Evolutionary conservation across 345 rosid species (phyloP).

Genomic region (Heritiera littoralis): DNA sequence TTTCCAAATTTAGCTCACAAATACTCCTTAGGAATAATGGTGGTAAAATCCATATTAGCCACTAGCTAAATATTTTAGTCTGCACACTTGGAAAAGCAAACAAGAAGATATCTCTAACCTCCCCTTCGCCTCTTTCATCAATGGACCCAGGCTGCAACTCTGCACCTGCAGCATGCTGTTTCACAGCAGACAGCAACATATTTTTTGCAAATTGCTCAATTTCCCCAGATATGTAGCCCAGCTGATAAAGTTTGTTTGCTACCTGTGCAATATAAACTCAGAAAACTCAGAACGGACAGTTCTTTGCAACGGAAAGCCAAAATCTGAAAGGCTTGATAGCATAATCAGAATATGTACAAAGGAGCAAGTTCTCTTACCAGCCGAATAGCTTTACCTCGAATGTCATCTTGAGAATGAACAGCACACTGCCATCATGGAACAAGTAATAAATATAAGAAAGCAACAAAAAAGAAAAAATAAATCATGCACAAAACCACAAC

Average conservation of each 20-base stretch:
- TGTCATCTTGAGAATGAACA: constrained; percentile 87
- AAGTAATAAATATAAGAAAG: constrained; percentile 29
- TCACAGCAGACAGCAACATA: constrained; percentile 70
- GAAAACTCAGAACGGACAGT: neutral
- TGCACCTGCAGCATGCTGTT: constrained; percentile 43
- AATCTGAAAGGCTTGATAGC: neutral
- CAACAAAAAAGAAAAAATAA: neutral
- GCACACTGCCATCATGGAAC: constrained; percentile 69
- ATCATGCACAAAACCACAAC: neutral
- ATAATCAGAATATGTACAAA: constrained; percentile 20
- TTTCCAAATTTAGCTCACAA: constrained; percentile 6
- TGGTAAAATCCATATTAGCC: neutral
- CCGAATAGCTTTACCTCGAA: constrained; percentile 89
- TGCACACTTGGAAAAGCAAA: neutral
- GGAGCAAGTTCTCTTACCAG: constrained; percentile 55
- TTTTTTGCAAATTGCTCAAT: constrained; percentile 87
- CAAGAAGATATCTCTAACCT: constrained; percentile 42
- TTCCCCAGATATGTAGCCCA: constrained; percentile 62
- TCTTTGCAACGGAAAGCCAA: neutral
- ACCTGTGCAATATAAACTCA: constrained; percentile 56
- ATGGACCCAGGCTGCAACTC: constrained; percentile 46
- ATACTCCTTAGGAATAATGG: neutral
- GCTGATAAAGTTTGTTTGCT: constrained; percentile 90
- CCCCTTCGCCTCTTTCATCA: constrained; percentile 54
- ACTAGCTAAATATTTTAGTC: neutral